Evolutionary conservation across 2,329 filamentous ascomycete species (phyloP).

Genomic region (Chaetomium strumarium): DNA sequence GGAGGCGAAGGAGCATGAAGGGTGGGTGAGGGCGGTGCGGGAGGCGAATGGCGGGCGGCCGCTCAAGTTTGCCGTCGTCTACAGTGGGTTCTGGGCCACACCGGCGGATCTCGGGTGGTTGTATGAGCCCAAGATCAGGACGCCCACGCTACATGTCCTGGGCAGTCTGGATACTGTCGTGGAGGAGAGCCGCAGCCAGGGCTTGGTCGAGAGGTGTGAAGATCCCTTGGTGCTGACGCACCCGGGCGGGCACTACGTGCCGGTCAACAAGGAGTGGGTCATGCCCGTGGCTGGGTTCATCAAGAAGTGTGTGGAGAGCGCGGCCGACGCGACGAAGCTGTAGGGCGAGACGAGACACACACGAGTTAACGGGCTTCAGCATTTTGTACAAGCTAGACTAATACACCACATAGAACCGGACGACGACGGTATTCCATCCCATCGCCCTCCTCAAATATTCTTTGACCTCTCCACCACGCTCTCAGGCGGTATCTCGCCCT

Average conservation of each 20-base stretch:
- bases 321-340: not conserved
- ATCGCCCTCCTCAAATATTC: not conserved
- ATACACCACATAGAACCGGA: conserved; percentile 1
- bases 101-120: conserved; percentile 58
- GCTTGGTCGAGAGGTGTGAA: conserved; percentile 60
- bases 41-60: conserved; percentile 42
- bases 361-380: not conserved
- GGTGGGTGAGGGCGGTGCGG: conserved; percentile 42
- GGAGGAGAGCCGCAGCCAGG: conserved; percentile 65
- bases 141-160: conserved; percentile 74
- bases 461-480: conserved; percentile 34
- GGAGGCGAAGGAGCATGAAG: conserved; percentile 18
- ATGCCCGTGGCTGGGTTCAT: conserved; percentile 54
- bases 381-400: not conserved
- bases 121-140: conserved; percentile 69
- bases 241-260: conserved; percentile 87
- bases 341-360: not conserved
- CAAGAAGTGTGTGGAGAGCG: conserved; percentile 22
- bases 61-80: conserved; percentile 66
- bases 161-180: conserved; percentile 85
- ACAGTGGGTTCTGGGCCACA: conserved; percentile 69
- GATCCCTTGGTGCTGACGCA: conserved; percentile 57
- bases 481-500: conserved; percentile 36
- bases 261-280: conserved; percentile 73
- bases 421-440: not conserved